phyloP scores from a whole-genome alignment of 2,329 filamentous ascomycete genomes.

The Fulvia fulva region DNA sequence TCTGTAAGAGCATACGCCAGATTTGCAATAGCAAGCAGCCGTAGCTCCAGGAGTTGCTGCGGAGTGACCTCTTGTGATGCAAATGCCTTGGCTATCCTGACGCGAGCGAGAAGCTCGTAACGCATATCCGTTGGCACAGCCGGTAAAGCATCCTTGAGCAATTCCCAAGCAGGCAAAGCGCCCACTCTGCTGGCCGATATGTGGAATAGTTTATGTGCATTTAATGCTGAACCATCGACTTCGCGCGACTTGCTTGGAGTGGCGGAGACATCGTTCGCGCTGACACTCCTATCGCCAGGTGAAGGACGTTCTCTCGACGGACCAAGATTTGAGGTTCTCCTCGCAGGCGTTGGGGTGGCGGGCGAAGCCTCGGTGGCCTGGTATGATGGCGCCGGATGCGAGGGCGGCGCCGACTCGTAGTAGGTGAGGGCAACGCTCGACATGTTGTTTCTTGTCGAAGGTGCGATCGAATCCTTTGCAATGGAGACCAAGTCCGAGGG shows the following conservation, averaged over 20 bases:
- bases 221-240: constrained; percentile 36
- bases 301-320: constrained; percentile 35
- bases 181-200: constrained; percentile 52
- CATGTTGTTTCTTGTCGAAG: constrained; percentile 65
- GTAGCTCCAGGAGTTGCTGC: constrained; percentile 68
- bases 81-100: constrained; percentile 80
- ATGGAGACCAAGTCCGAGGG: constrained; percentile 82
- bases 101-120: constrained; percentile 80
- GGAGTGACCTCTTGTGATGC: constrained; percentile 61
- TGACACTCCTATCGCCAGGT: constrained; percentile 22
- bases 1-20: constrained; percentile 86
- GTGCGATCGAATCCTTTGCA: constrained; percentile 50
- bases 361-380: constrained; percentile 46
- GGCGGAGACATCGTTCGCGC: constrained; percentile 23
- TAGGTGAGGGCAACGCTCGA: constrained; percentile 76
- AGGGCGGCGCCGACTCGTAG: constrained; percentile 51
- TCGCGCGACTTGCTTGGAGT: constrained; percentile 29
- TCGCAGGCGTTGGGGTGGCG: constrained; percentile 64
- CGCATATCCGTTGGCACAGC: constrained; percentile 68
- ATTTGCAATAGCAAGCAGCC: constrained; percentile 84
- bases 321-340: constrained; percentile 57
- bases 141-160: constrained; percentile 41
- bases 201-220: constrained; percentile 56
- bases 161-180: constrained; percentile 38
- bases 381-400: constrained; percentile 16